Evolutionary conservation across 2,329 filamentous ascomycete species (phyloP), one percentile per base, ranked within the genome.

Genomic region (Geosmithia flava): DNA sequence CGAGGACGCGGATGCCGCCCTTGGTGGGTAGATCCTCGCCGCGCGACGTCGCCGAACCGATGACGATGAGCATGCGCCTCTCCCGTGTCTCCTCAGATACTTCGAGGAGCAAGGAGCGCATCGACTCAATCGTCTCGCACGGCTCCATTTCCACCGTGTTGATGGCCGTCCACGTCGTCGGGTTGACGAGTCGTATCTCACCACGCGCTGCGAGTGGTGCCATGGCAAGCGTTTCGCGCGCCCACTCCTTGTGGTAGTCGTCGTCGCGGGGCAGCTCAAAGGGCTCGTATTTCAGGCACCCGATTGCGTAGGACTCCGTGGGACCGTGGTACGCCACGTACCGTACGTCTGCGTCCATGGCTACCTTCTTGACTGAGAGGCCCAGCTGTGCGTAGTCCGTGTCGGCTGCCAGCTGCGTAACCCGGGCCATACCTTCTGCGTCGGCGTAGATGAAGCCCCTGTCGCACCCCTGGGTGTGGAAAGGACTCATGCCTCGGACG

Each of bases 81-180:
- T 95, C 86, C 59, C 93, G 87, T 0, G 89, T 96, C 33, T 83
- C 81, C 65, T 98, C 93, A 0, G 90, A 96, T 7, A 95, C 75
- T 63, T 97, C 93, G 15, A 98, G 77, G 48, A 85, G 84, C 40
- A 97, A 74, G 4, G 85, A 83, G 62, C 91, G 83, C 58, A 97
- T 78, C 52, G 85, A 87, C 60, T 93, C 83, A 15, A 95, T 73
- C 13, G 81, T 77, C 65, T 96, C 91, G 52, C 76, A 82, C 0
- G 78, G 69, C 48, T 90, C 86, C 54, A 95, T 74, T 42, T 81
- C 70, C 47, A 89, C 70, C 20, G 75, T 81, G 60, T 95, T 86
- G 50, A 97, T 85, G 39, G 90, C 72, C 0, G 78, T 78, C 81
- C 87, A 90, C 3, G 80, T 88, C 44, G 74, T 72, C 0, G 88